Evolutionary conservation across 2,329 filamentous ascomycete species (phyloP), one percentile per base, ranked within the genome.

Genomic region (Macrophomina tecta): DNA sequence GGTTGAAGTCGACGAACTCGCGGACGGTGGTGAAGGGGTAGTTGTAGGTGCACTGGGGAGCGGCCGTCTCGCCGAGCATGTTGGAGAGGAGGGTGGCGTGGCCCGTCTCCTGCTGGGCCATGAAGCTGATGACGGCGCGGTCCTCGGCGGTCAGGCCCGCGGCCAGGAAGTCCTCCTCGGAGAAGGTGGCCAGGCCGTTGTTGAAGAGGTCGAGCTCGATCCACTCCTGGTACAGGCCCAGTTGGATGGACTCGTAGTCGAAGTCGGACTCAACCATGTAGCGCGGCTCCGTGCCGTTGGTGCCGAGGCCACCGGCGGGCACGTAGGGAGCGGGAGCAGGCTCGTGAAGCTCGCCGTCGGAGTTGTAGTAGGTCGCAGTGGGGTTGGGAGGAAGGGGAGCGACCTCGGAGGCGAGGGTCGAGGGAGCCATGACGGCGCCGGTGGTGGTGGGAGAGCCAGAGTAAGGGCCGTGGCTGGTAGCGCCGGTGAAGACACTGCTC

Each of bases 141-240:
- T 94, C 91, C 73, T 91, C 87, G 11, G 87, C 83, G 6, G 82
- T 89, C 14, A 96, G 80, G 1, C 91, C 91, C 32, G 86, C 89
- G 1, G 83, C 86, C 6, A 86, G 81, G 70, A 94, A 95, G 16
- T 95, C 90, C 38, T 86, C 82, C 0, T 83, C 86, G 1, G 87
- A 87, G 78, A 92, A 95, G 0, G 82, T 86, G 0, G 86, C 87
- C 3, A 95, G 84, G 14, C 90, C 91, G 74, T 90, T 88, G 77
- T 91, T 89, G 84, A 95, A 95, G 14, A 93, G 84, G 74, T 95
- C 92, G 1, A 95, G 83, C 79, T 95, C 91, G 64, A 94, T 93
- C 86, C 88, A 95, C 78, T 95, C 92, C 72, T 93, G 90, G 75
- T 94, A 94, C 0, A 94, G 82, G 12, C 86, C 91, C 12, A 95